Conservation (phyloP, 495 filamentous ascomycete species). For the Evernia prunastri region DNA sequence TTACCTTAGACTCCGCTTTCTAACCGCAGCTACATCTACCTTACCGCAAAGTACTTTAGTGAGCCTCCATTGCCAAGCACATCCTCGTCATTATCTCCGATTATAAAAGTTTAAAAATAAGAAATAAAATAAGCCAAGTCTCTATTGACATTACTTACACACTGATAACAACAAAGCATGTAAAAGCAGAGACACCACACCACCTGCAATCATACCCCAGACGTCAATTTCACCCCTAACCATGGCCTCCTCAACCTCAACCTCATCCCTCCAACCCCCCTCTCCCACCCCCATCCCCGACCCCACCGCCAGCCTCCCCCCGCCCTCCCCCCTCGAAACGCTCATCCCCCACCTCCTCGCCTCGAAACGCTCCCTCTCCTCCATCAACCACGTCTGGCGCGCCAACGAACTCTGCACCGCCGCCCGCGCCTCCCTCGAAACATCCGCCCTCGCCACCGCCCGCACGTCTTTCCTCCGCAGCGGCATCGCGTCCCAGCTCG, state of each 20-base stretch:
- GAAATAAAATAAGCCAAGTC: too few relatives aligned
- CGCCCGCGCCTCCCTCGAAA: constrained; percentile 69
- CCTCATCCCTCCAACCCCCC: constrained; percentile 1
- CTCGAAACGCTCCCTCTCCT: constrained; percentile 86
- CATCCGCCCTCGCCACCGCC: constrained; percentile 69
- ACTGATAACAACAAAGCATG: not conserved
- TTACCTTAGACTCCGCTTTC: too few relatives aligned
- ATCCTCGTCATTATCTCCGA: too few relatives aligned
- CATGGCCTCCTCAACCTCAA: constrained; percentile 1
- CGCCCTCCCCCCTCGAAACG: constrained; percentile 50
- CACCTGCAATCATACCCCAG: not conserved
- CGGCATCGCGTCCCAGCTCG: constrained; percentile 66
- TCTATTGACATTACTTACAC: too few relatives aligned
- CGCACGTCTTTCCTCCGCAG: constrained; percentile 69
- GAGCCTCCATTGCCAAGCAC: too few relatives aligned
- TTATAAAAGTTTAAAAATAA: too few relatives aligned
- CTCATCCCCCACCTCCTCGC: constrained; percentile 77
- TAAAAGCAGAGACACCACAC: not conserved
- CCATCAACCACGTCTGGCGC: constrained; percentile 73
- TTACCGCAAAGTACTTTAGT: too few relatives aligned
- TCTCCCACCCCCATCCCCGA: not conserved
- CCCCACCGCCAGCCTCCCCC: not conserved
- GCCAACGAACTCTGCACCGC: constrained; percentile 80
- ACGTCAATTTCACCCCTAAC: not conserved
- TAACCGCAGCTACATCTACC: too few relatives aligned